Evolutionary conservation across 768 basidiomycete genomes (phyloP).

Genomic region (Sistotremastrum suecicum): DNA sequence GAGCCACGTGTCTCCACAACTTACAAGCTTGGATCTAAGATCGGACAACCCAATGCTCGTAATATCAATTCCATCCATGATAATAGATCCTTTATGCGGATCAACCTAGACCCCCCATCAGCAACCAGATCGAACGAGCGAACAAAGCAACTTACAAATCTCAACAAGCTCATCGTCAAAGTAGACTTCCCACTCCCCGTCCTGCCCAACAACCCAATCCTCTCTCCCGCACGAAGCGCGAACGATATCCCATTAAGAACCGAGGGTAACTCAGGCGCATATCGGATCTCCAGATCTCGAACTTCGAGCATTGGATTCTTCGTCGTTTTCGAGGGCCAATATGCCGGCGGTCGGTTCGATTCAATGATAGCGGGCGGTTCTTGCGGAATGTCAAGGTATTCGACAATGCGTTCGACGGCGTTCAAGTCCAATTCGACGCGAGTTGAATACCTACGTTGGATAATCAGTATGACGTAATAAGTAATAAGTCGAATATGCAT

Average conservation of each 20-base stretch:
- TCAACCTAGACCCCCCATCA: constrained; percentile 6
- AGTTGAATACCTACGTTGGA: constrained; percentile 6
- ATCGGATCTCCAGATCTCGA: constrained; percentile 21
- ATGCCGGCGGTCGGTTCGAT: constrained; percentile 19
- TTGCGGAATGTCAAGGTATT: constrained; percentile 17
- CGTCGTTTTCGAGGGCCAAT: constrained; percentile 9
- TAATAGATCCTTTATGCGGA: constrained; percentile 19
- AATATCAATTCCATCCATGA: constrained; percentile 28
- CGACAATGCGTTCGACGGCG: constrained; percentile 19
- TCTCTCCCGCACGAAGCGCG: constrained; percentile 22
- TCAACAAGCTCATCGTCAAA: constrained; percentile 21
- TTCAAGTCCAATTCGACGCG: constrained; percentile 2
- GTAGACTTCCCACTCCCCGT: constrained; percentile 19
- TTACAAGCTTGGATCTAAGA: constrained; percentile 8
- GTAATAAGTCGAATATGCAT: constrained; percentile 14
- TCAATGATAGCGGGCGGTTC: constrained; percentile 22
- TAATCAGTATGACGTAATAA: constrained; percentile 7
- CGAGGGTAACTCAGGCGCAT: constrained; percentile 23
- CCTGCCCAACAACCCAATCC: constrained; percentile 24
- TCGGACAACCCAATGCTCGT: constrained; percentile 24
- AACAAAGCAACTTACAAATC: constrained; percentile 12
- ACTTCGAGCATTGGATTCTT: constrained; percentile 19
- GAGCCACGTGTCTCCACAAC: not conserved
- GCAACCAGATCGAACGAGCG: too few species aligned
- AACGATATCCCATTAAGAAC: constrained; percentile 24